Conservation (phyloP, 805 yeast genomes). For the Metschnikowia cubensis region DNA sequence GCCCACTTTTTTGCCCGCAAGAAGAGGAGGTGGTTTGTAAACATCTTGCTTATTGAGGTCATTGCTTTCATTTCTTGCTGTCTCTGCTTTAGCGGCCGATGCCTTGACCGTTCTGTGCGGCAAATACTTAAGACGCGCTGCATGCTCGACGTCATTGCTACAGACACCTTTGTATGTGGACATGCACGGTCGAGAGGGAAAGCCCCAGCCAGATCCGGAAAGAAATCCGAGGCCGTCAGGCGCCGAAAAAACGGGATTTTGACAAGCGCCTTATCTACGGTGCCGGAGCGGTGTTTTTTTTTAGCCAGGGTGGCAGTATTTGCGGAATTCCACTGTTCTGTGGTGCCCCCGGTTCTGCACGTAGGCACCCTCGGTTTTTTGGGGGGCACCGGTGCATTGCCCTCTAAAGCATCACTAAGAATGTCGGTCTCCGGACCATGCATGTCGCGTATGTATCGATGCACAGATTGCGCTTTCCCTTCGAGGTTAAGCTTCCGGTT, state of each 20-base stretch:
- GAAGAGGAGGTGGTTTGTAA: neutral
- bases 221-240: neutral
- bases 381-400: neutral
- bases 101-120: neutral
- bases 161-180: neutral
- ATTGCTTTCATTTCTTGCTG: neutral
- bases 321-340: neutral
- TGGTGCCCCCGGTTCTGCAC: neutral
- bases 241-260: neutral
- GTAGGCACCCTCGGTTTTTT: neutral
- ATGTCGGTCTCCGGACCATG: neutral
- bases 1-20: neutral
- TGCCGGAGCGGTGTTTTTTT: too few species aligned
- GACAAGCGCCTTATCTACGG: neutral
- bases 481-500: too few species aligned
- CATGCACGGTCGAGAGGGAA: neutral
- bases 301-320: too few species aligned
- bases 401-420: neutral
- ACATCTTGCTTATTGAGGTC: too few species aligned
- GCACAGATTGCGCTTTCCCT: neutral
- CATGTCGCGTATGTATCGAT: neutral
- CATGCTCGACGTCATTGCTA: slow-evolving; percentile 3
- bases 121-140: neutral
- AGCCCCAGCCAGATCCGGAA: neutral
- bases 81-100: too few species aligned